Evolutionary conservation across 129 eudicot species (phyloP).

Genomic region (Artemisia tridentata): DNA sequence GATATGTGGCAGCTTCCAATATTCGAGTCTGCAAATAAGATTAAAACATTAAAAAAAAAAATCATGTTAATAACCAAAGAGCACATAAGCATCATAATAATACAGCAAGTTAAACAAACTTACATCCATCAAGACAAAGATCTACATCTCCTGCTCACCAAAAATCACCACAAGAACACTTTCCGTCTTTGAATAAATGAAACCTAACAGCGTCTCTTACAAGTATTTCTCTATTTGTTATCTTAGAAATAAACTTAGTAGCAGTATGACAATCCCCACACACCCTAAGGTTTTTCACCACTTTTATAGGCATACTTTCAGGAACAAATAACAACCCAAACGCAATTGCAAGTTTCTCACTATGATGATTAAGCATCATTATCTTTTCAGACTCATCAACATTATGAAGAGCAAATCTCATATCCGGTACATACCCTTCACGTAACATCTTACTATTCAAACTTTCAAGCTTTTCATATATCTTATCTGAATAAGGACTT

Average conservation of each 20-base stretch:
- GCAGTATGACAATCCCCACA: conserved; percentile 91
- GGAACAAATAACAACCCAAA: conserved; percentile 84
- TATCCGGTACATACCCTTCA: conserved; percentile 84
- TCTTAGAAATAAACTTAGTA: conserved; percentile 77
- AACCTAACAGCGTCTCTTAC: conserved; percentile 83
- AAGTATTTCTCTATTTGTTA: conserved; percentile 79
- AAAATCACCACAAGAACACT: conserved; percentile 95
- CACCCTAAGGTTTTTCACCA: conserved; percentile 83
- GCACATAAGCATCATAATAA: neutral
- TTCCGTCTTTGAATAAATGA: conserved; percentile 85
- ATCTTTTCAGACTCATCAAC: conserved; percentile 74
- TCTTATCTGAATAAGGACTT: conserved; percentile 56
- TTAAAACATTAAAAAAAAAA: neutral
- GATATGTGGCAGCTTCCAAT: too few relatives aligned
- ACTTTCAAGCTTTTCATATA: conserved; percentile 62
- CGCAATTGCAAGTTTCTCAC: conserved; percentile 93
- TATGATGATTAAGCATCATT: conserved; percentile 77
- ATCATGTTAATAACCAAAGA: too few relatives aligned
- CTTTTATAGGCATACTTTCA: conserved; percentile 54
- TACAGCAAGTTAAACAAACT: neutral
- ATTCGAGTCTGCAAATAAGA: too few relatives aligned
- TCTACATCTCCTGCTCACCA: conserved; percentile 42
- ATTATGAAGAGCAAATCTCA: conserved; percentile 71
- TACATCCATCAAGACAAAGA: neutral
- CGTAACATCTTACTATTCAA: conserved; percentile 53